Conservation (phyloP, 306 rosid genomes). For the Hylodesmum podocarpum region DNA sequence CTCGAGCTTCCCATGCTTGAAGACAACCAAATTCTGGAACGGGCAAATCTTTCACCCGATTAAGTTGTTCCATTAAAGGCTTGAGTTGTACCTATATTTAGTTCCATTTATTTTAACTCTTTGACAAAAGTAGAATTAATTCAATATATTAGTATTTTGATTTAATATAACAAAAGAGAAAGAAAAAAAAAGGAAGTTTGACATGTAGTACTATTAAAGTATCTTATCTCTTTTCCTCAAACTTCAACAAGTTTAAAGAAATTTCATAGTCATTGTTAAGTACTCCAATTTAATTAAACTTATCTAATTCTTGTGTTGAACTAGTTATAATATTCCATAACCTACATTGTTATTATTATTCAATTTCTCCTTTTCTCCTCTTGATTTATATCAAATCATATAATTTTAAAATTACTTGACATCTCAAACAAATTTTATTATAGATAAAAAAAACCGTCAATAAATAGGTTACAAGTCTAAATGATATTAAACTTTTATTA, state of each 20-base stretch:
- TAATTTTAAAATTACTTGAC: background rate
- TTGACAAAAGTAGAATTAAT: background rate
- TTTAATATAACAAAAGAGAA: background rate
- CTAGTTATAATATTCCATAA: background rate
- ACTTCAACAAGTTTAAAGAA: no score
- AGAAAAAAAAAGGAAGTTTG: background rate
- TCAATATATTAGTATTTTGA: background rate
- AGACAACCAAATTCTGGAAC: conserved; percentile 77
- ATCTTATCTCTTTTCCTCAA: no score
- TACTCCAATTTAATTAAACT: background rate
- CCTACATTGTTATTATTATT: background rate
- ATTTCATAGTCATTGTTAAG: background rate
- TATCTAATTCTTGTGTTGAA: background rate
- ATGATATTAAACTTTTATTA: background rate
- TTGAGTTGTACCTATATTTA: conserved; percentile 64
- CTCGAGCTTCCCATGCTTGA: conserved; percentile 84
- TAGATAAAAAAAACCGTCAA: background rate
- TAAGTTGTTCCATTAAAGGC: conserved; percentile 73
- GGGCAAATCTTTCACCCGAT: conserved; percentile 72
- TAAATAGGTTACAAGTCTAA: background rate
- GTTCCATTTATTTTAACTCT: background rate
- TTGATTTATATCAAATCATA: background rate
- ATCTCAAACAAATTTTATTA: background rate
- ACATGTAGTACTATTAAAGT: no score
- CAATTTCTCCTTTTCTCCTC: background rate